These are phyloP conservation scores for Penicillium dipodomyicola DNA, from an alignment of 495 filamentous ascomycete species.

Conservation along the genomic window DNA sequence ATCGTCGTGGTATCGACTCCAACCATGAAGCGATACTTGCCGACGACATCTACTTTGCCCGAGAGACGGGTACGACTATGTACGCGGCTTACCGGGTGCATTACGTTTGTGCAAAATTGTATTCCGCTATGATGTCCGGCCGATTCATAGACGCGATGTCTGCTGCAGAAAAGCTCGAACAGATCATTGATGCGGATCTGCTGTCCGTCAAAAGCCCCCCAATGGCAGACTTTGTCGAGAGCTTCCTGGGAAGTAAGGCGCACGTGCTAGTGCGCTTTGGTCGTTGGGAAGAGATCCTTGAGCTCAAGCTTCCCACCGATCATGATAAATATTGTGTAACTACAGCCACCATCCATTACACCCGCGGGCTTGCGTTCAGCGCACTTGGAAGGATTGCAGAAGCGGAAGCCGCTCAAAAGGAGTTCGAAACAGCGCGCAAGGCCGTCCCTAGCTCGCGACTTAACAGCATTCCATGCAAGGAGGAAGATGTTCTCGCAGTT, in stretches of 20 bases:
- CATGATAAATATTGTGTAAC: not conserved
- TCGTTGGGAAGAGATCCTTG: conserved; percentile 3
- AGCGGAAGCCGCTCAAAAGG: not conserved
- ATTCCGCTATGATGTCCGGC: conserved; percentile 7
- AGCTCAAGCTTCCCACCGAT: not conserved
- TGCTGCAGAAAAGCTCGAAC: not conserved
- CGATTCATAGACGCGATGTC: not conserved
- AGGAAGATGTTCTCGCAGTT: not conserved
- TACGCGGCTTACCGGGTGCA: conserved; percentile 2
- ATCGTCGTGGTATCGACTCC: conserved; percentile 3
- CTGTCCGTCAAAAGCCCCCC: not conserved
- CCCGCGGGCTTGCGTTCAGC: conserved; percentile 1
- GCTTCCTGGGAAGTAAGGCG: conserved; percentile 3
- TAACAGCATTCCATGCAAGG: conserved; percentile 3
- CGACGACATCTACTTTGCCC: conserved; percentile 2
- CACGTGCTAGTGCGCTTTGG: conserved; percentile 4
- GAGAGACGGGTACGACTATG: not conserved
- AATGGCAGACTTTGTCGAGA: not conserved
- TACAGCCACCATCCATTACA: not conserved
- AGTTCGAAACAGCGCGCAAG: not conserved
- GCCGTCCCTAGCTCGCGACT: not conserved
- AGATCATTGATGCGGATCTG: not conserved
- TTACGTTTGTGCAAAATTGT: conserved; percentile 4
- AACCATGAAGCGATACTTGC: conserved; percentile 1
- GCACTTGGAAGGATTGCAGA: conserved; percentile 2